A percentile compares a stretch with the other conserved stretches of the same genome.
Conservation (phyloP, 2,329 filamentous ascomycete species). For the Exutisphaerella laricina region DNA sequence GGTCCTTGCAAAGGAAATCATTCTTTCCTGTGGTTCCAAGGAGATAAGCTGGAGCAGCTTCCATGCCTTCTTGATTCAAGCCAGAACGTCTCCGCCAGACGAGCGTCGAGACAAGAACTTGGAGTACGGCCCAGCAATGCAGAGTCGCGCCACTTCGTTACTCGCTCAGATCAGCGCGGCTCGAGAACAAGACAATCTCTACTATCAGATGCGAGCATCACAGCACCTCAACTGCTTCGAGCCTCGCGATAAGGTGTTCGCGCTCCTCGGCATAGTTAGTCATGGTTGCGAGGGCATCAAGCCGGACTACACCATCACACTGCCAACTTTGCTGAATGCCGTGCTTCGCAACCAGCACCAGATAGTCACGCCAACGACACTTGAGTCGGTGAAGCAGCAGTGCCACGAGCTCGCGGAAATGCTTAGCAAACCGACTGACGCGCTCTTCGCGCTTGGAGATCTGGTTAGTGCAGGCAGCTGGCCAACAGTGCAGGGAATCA, state of each 20-base stretch:
- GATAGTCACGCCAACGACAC: neutral
- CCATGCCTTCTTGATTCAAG: neutral
- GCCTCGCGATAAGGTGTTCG: constrained; percentile 4
- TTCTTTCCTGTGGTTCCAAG: constrained; percentile 8
- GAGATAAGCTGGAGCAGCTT: neutral
- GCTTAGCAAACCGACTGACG: neutral
- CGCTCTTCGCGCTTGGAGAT: neutral
- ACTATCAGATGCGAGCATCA: neutral
- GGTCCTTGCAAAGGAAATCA: constrained; percentile 1
- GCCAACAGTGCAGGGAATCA: neutral
- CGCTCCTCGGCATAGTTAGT: constrained; percentile 1
- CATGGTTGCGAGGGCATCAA: neutral
- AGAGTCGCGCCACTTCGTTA: neutral
- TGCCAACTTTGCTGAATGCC: constrained; percentile 2
- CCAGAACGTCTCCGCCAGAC: neutral
- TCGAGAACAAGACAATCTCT: neutral
- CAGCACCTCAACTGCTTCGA: constrained; percentile 5
- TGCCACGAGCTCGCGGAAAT: neutral
- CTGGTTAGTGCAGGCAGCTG: neutral
- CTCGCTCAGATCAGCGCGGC: neutral
- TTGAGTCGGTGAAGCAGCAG: neutral
- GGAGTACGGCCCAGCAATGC: neutral
- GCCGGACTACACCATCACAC: constrained; percentile 4
- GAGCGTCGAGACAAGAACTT: neutral
- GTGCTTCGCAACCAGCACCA: constrained; percentile 1